Evolutionary conservation across 1,284 basidiomycete genomes (phyloP).

Genomic region (Entoloma clypeatum): DNA sequence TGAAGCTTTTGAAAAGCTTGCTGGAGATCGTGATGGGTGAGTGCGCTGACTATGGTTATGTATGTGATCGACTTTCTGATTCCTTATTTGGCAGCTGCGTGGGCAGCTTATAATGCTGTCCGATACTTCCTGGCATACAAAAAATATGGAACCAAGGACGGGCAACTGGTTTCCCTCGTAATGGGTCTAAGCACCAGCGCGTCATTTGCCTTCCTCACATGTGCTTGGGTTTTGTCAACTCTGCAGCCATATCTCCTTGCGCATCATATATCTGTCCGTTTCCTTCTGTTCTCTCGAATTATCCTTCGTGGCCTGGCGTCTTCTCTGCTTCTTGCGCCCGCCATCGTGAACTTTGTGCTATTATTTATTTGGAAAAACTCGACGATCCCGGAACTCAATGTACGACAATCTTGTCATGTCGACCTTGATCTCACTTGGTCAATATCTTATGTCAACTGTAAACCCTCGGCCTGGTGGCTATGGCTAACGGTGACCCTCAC

Average conservation of each 20-base stretch:
- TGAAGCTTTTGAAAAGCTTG: constrained; percentile 34
- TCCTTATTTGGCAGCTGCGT: constrained; percentile 37
- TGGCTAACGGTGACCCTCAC: constrained; percentile 52
- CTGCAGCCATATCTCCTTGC: constrained; percentile 40
- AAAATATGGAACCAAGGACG: constrained; percentile 33
- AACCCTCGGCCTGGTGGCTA: constrained; percentile 39
- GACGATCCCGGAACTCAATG: constrained; percentile 33
- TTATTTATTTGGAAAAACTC: constrained; percentile 46
- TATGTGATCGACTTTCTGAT: background rate
- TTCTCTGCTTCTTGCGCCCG: constrained; percentile 43
- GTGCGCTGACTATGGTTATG: constrained; percentile 18
- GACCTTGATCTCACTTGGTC: constrained; percentile 68
- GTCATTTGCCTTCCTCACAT: constrained; percentile 51
- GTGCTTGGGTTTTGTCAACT: constrained; percentile 39
- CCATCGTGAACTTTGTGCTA: constrained; percentile 52
- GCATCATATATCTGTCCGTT: constrained; percentile 31
- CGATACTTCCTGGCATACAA: constrained; percentile 60
- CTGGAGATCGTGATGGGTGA: constrained; percentile 50
- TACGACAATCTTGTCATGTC: constrained; percentile 49
- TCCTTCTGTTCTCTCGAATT: constrained; percentile 28
- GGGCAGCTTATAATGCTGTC: constrained; percentile 56
- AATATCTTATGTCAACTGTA: constrained; percentile 27
- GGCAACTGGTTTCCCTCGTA: constrained; percentile 43
- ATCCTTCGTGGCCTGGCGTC: constrained; percentile 43
- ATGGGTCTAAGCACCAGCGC: constrained; percentile 60